Conservation (phyloP, 257 asterid genomes). For the Primulina huaijiensis region DNA sequence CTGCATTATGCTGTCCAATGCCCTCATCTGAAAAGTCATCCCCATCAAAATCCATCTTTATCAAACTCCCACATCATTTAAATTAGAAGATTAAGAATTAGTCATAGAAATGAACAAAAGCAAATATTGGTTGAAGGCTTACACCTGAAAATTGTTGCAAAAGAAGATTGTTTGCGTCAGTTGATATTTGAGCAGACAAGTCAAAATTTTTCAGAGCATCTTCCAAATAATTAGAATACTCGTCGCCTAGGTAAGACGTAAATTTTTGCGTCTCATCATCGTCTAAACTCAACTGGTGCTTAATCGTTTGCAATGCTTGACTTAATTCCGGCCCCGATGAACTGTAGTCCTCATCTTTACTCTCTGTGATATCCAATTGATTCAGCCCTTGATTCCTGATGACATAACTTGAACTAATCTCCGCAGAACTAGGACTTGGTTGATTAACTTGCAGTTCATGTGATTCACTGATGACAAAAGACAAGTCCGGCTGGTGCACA, state of each 20-base stretch:
- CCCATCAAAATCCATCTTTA: slow-evolving; percentile 27
- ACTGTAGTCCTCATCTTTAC: slow-evolving; percentile 42
- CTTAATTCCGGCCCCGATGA: slow-evolving; percentile 51
- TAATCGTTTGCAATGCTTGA: slow-evolving; percentile 58
- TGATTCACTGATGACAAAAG: slow-evolving; percentile 50
- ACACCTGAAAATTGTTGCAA: slow-evolving; percentile 40
- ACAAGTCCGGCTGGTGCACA: slow-evolving; percentile 48
- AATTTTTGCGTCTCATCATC: slow-evolving; percentile 49
- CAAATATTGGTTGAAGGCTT: slow-evolving; percentile 17
- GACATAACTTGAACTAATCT: slow-evolving; percentile 52
- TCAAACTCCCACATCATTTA: slow-evolving; percentile 14
- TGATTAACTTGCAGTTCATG: slow-evolving; percentile 39
- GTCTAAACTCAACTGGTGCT: slow-evolving; percentile 77
- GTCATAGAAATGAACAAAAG: slow-evolving; percentile 18
- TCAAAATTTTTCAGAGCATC: slow-evolving; percentile 39
- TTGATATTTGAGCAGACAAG: slow-evolving; percentile 41
- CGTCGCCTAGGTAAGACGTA: slow-evolving; percentile 37
- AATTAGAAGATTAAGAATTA: not conserved
- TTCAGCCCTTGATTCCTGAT: slow-evolving; percentile 27
- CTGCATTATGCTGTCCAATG: slow-evolving; percentile 35
- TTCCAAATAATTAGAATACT: slow-evolving; percentile 43
- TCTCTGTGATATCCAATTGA: slow-evolving; percentile 30
- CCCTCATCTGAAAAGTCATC: slow-evolving; percentile 44
- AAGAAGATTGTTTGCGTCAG: slow-evolving; percentile 36
- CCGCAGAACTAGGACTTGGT: slow-evolving; percentile 66